A percentile compares a stretch with the other conserved stretches of the same genome.
Evolutionary conservation across 768 basidiomycete species (phyloP).

Genomic region (Agaricus sinodeliciosus): DNA sequence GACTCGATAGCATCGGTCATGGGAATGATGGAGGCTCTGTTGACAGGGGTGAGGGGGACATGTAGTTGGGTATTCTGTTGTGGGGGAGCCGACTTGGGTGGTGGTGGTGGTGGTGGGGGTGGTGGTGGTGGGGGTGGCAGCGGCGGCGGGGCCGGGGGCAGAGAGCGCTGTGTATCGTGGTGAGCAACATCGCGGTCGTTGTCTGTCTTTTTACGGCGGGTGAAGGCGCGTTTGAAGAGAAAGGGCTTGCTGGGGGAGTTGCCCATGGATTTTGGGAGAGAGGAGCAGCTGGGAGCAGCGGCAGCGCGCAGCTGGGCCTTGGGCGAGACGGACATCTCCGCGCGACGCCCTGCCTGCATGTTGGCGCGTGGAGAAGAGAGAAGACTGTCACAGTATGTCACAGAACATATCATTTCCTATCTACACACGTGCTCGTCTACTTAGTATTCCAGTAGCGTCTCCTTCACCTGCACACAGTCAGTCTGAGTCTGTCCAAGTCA

Average conservation of each 20-base stretch:
- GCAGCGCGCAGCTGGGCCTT: constrained; percentile 7
- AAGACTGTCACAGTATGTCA: constrained; percentile 7
- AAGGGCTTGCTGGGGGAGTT: constrained; percentile 20
- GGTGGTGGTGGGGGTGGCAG: constrained; percentile 20
- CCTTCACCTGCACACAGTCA: constrained; percentile 4
- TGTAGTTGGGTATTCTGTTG: constrained; percentile 10
- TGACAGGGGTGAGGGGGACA: constrained; percentile 15
- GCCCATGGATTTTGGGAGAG: constrained; percentile 17
- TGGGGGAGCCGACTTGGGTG: constrained; percentile 21
- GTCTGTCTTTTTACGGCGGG: constrained; percentile 52
- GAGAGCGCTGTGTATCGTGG: constrained; percentile 15
- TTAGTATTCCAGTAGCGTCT: constrained; percentile 1
- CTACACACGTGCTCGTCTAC: constrained; percentile 1
- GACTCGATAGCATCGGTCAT: constrained; percentile 52
- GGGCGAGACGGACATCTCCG: constrained; percentile 4
- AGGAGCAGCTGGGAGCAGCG: constrained; percentile 15
- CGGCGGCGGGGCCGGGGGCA: constrained; percentile 17
- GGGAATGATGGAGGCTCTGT: constrained; percentile 46
- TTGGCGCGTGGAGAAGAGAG: constrained; percentile 8
- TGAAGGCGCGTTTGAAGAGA: constrained; percentile 56
- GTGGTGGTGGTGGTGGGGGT: constrained; percentile 21
- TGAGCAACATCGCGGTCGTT: constrained; percentile 21
- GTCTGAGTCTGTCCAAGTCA: too few relatives aligned
- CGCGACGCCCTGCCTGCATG: constrained; percentile 8
- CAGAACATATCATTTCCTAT: not conserved